Evolutionary conservation across 805 yeast genomes (phyloP), one percentile per base, ranked within the genome.

Genomic region (Pichia californica): DNA sequence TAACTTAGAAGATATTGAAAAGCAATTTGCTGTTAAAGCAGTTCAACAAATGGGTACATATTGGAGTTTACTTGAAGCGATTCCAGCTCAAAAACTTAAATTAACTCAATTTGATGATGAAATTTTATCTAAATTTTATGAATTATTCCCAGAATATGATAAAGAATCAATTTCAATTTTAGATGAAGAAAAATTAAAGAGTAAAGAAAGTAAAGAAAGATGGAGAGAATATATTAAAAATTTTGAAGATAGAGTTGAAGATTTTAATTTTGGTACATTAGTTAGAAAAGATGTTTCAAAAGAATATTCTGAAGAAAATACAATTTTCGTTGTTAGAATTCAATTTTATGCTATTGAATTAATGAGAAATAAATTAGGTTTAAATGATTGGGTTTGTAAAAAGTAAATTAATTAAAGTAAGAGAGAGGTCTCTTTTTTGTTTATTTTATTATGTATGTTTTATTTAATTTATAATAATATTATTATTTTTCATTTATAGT

Each of bases 1-100:
- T 49, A 93, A 93, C 70, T 72, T 87, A 56, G 98, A 91, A 66
- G 95, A 88, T 56, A 88, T 93, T 58, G 99, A 93, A 67, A 88
- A 80, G 74, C 98, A 93, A 69, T 93, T 93, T 59, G 98, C 99
- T 33, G 99, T 93, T 47, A 87, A 84, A 66, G 99, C 98, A 5
- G 99, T 93, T 15, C 81, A 77, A 64, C 98, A 93, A 63, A 93
- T 95, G 46, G 95, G 88, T 59, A 82, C 96, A 1, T 93, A 91
- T 74, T 93, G 96, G 96, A 72, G 73, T 38, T 64, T 93, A 46
- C 67, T 93, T 43, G 74, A 75, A 45, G 77, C 78, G 53, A 68
- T 88, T 44, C 80, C 83, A 48, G 97, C 95, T n/a, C 76, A 93
- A 34, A 77, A 75, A 53, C 71, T 91, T 50, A 83, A 79, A 60